Conservation (phyloP, 2,329 filamentous ascomycete genomes). For the Fusarium compactum region DNA sequence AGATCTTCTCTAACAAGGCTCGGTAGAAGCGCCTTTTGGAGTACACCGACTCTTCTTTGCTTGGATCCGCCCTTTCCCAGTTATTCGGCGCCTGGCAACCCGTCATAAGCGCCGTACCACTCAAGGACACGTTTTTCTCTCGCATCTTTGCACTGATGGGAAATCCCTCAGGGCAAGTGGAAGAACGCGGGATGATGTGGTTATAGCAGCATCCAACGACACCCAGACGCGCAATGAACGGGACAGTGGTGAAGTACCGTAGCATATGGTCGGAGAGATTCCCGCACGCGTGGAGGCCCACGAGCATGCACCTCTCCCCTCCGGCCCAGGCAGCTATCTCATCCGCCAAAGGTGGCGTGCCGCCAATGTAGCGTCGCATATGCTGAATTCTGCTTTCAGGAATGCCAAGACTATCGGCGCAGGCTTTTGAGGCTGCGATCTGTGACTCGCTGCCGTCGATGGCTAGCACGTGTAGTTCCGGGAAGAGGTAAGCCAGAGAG, state of each 20-base stretch:
- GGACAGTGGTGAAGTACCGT: not conserved
- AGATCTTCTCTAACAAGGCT: not conserved
- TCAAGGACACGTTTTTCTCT: not conserved
- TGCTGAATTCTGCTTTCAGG: not conserved
- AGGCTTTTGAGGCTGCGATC: not conserved
- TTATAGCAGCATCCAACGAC: not conserved
- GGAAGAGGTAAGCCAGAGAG: not conserved
- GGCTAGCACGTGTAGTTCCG: not conserved
- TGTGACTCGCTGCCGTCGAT: not conserved
- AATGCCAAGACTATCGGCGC: not conserved
- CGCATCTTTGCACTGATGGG: not conserved
- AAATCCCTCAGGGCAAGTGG: not conserved
- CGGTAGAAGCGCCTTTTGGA: conserved; percentile 1
- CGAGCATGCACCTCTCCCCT: not conserved
- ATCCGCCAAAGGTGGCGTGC: not conserved
- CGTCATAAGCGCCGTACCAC: not conserved
- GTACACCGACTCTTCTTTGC: not conserved
- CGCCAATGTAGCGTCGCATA: not conserved
- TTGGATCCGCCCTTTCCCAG: not conserved
- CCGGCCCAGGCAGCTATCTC: not conserved
- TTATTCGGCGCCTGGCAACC: not conserved
- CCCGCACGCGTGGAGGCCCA: not conserved
- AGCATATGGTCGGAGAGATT: conserved; percentile 1
- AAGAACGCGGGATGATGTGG: not conserved
- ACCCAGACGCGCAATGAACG: not conserved